Evolutionary conservation across 805 yeast species (phyloP).

Genomic region (Saccharomyces paradoxus): DNA sequence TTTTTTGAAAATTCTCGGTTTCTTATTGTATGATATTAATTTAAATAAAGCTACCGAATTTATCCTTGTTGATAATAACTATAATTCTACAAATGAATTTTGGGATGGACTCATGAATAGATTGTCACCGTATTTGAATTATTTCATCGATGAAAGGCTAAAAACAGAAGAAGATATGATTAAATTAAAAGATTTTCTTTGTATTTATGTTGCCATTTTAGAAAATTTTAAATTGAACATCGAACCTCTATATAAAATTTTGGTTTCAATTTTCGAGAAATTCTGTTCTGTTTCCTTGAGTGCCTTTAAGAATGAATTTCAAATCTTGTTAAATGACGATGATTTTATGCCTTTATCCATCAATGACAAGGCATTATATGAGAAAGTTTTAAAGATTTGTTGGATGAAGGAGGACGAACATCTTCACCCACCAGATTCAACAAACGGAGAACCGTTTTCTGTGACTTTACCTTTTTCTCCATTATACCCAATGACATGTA

Average conservation of each 20-base stretch:
- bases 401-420: constrained; percentile 57
- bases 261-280: constrained; percentile 50
- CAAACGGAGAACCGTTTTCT: constrained; percentile 37
- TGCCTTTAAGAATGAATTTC: constrained; percentile 55
- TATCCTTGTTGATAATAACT: constrained; percentile 53
- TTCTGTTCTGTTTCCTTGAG: constrained; percentile 49
- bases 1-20: constrained; percentile 60
- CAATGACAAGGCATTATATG: constrained; percentile 50
- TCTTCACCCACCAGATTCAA: constrained; percentile 21
- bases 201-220: constrained; percentile 65
- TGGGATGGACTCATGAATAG: constrained; percentile 65
- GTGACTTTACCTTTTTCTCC: constrained; percentile 79
- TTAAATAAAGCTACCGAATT: constrained; percentile 56
- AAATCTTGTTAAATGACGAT: constrained; percentile 58
- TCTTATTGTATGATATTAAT: constrained; percentile 66
- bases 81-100: constrained; percentile 48
- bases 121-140: constrained; percentile 49
- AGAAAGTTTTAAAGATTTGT: constrained; percentile 52
- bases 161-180: constrained; percentile 38
- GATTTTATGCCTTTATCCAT: constrained; percentile 83
- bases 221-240: constrained; percentile 62
- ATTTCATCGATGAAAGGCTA: constrained; percentile 38
- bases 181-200: constrained; percentile 54
- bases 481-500: constrained; percentile 79
- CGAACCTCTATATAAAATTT: constrained; percentile 50